phyloP scores from a whole-genome alignment of 352 stramenopile genomes.

The Blastocystis sp. region DNA sequence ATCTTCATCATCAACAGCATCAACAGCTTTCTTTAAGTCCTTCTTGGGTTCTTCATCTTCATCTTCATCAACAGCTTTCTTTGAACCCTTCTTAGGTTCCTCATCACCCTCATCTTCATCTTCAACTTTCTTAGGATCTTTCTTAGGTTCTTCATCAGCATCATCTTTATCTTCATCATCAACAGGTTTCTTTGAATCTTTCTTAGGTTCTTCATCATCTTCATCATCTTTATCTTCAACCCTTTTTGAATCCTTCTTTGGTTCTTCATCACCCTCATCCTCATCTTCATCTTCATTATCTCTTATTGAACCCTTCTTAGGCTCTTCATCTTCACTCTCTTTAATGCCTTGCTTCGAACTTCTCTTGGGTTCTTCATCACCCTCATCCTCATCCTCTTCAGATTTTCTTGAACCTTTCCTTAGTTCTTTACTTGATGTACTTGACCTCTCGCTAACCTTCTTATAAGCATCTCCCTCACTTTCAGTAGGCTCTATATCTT shows the following conservation, averaged over 20 bases:
- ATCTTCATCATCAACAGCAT: background rate
- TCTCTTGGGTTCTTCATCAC: background rate
- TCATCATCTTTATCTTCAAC: background rate
- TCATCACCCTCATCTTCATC: background rate
- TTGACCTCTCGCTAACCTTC: too few relatives aligned
- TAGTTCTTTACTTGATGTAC: too few relatives aligned
- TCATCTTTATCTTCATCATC: background rate
- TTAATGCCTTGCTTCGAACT: background rate
- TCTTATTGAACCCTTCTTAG: background rate
- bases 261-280: background rate
- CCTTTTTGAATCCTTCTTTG: background rate
- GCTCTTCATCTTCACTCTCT: background rate
- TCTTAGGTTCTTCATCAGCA: background rate
- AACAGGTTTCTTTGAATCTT: too few relatives aligned
- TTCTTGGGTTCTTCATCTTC: background rate
- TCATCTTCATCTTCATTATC: background rate
- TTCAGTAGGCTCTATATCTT: too few relatives aligned
- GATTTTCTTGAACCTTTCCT: background rate
- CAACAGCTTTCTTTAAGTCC: background rate
- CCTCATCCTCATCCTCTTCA: background rate
- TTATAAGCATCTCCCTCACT: too few relatives aligned
- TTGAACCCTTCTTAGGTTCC: background rate
- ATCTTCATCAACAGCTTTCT: background rate
- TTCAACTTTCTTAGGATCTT: background rate
- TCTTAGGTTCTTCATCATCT: background rate